Base-by-base conservation (phyloP, 306 rosid genomes). In the Mucuna pruriens region DNA sequence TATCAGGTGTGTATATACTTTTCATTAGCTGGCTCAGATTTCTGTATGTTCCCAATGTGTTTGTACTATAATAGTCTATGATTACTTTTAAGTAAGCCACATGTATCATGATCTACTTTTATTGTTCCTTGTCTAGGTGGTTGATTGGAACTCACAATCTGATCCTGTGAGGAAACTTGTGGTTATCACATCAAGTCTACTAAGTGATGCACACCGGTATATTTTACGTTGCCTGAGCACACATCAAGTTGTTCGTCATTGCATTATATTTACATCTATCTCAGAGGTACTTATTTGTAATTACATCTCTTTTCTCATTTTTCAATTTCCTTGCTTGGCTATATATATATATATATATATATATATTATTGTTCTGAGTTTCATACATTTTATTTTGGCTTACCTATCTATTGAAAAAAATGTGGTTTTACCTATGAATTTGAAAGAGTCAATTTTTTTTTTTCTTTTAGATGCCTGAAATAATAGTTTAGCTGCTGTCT, bases 151-250 rank as follows among this genome's bases (percentile, higher is more conserved):
- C 88, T 86, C 86, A 8, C 46, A 58, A 67, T 82, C 85, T 75
- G 82, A 85, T 79, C 85, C 91, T 61, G 90, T 81, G 6, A 81
- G 72, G 68, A 92, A 94, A 84, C 70, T 92, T 33, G 94, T 89
- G 74, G 89, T 92, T 55, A 54, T 92, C 85, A 87, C 97, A 72
- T 91, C 97, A 19, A 84, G 90, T 79, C 87, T 94, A 26, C 87
- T 94, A 34, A 94, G 98, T 82, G 92, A 94, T 77, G 92, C 97
- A 65, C 98, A 92, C 87, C 97, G 98, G 77, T 94, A 91, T 75
- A 89, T 94, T 85, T 85, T 92, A 77, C 97, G 97, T 55, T 94
- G 98, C 84, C 88, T 94, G 78, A 84, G 89, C 78, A 76, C 91
- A 29, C 98, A 91, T 88, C 95, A 78, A 88, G 89, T 63, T 79